Evolutionary conservation across 2,329 filamentous ascomycete genomes (phyloP).

Genomic region (Curvularia eragrostidis): DNA sequence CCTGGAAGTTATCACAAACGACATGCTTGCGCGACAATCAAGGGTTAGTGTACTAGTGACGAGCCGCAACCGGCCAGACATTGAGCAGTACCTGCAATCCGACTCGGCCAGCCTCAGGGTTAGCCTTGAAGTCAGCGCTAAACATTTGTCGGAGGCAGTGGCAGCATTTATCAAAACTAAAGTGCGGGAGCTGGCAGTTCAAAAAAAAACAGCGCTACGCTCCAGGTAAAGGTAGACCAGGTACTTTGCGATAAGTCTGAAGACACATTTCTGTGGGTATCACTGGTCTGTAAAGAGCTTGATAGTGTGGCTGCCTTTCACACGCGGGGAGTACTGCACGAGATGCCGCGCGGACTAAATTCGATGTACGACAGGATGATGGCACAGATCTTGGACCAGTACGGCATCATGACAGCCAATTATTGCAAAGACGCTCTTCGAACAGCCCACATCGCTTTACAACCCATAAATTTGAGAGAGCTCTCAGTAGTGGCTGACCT

Average conservation of each 20-base stretch:
- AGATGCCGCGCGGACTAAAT: slow-evolving; percentile 48
- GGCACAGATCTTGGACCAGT: slow-evolving; percentile 9
- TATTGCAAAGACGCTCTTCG: slow-evolving; percentile 4
- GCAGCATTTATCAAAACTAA: no score
- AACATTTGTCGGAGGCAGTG: no score
- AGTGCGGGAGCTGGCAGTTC: no score
- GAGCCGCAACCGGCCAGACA: no score
- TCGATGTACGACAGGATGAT: slow-evolving; percentile 53
- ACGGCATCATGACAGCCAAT: background rate
- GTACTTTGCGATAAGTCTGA: slow-evolving; percentile 39
- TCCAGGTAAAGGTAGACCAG: no score
- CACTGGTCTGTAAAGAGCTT: slow-evolving; percentile 49
- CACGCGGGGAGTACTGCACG: slow-evolving; percentile 19
- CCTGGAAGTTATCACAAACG: no score
- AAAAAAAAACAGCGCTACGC: no score
- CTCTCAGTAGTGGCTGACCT: slow-evolving; percentile 3
- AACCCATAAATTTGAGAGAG: slow-evolving; percentile 11
- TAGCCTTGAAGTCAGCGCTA: no score
- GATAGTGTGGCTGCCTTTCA: slow-evolving; percentile 22
- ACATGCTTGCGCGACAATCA: no score
- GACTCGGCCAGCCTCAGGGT: no score
- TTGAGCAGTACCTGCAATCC: no score
- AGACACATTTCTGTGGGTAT: slow-evolving; percentile 56
- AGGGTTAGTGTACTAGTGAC: no score
- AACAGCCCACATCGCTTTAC: slow-evolving; percentile 10